These are phyloP conservation scores for Cercospora sp. DNA, from an alignment of 2,329 filamentous ascomycete genomes.

Conservation along the genomic window DNA sequence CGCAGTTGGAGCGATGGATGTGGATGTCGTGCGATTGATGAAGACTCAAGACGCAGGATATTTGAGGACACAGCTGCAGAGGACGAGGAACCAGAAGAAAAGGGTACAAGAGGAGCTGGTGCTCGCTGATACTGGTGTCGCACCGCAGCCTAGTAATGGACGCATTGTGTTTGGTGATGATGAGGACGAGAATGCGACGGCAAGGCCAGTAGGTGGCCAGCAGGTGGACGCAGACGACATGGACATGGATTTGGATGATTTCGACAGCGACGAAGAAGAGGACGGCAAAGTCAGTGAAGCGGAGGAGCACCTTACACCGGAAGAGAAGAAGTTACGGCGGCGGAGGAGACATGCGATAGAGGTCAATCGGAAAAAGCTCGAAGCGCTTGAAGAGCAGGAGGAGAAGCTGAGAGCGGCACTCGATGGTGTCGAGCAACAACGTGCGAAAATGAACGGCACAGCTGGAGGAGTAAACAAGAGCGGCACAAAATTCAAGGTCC, in stretches of 20 bases:
- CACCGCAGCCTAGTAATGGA: slow-evolving; percentile 38
- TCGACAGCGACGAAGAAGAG: slow-evolving; percentile 27
- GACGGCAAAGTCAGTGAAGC: slow-evolving; percentile 29
- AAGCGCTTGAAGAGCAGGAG: slow-evolving; percentile 56
- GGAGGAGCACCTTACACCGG: slow-evolving; percentile 36
- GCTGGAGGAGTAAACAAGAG: slow-evolving; percentile 64
- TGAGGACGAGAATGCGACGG: slow-evolving; percentile 26
- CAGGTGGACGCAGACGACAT: slow-evolving; percentile 18
- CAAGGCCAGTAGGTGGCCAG: slow-evolving; percentile 2
- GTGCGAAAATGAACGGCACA: slow-evolving; percentile 61
- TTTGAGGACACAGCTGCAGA: slow-evolving; percentile 58
- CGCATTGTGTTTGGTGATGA: slow-evolving; percentile 45
- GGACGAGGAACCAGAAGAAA: slow-evolving; percentile 55
- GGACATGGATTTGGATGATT: slow-evolving; percentile 29
- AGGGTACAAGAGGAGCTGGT: slow-evolving; percentile 45
- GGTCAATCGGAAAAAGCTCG: slow-evolving; percentile 51
- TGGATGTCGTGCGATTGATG: slow-evolving; percentile 62
- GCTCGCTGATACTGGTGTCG: slow-evolving; percentile 43
- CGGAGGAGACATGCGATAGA: slow-evolving; percentile 53
- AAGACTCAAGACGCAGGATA: slow-evolving; percentile 68
- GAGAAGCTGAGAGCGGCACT: slow-evolving; percentile 57
- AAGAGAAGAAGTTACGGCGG: slow-evolving; percentile 51
- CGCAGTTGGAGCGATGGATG: slow-evolving; percentile 45
- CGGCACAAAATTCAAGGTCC: slow-evolving; percentile 64
- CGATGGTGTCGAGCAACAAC: slow-evolving; percentile 58